These are phyloP conservation scores for Auriscalpium microsporum DNA, from an alignment of 768 basidiomycete species.

Conservation along the genomic window DNA sequence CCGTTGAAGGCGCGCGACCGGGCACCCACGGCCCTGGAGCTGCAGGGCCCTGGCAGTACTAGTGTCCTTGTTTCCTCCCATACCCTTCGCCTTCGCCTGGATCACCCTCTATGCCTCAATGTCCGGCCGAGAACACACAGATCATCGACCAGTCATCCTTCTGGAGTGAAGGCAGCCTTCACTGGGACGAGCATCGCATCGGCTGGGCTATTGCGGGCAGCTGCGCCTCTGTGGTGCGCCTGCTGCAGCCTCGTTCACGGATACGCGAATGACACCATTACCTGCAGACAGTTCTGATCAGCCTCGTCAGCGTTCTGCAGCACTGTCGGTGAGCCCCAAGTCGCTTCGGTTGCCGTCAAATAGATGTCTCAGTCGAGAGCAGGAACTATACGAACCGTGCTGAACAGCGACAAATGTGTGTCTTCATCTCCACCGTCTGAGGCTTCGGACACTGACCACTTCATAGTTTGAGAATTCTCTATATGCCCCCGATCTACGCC, in stretches of 20 bases:
- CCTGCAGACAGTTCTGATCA: conserved; percentile 51
- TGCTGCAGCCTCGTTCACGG: neutral
- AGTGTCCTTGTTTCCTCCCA: too few species aligned
- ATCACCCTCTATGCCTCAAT: conserved; percentile 15
- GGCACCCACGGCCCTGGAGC: too few species aligned
- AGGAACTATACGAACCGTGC: conserved; percentile 65
- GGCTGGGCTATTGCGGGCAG: conserved; percentile 69
- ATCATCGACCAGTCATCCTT: conserved; percentile 52
- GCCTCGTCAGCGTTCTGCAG: conserved; percentile 42
- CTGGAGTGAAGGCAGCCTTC: conserved; percentile 43
- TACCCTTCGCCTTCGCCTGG: too few species aligned
- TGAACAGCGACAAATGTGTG: conserved; percentile 77
- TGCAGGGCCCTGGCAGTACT: too few species aligned
- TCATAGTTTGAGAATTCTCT: conserved; percentile 63
- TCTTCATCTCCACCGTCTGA: neutral
- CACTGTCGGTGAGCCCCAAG: conserved; percentile 51
- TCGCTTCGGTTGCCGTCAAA: neutral
- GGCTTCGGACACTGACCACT: neutral
- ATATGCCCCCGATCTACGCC: conserved; percentile 79
- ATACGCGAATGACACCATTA: too few species aligned
- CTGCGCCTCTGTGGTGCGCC: conserved; percentile 46
- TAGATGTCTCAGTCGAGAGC: neutral
- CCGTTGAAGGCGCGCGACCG: too few species aligned
- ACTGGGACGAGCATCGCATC: conserved; percentile 59
- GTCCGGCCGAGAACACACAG: conserved; percentile 43